These are phyloP conservation scores for Phytophthora rubi DNA, from an alignment of 352 stramenopile species.

Conservation along the genomic window DNA sequence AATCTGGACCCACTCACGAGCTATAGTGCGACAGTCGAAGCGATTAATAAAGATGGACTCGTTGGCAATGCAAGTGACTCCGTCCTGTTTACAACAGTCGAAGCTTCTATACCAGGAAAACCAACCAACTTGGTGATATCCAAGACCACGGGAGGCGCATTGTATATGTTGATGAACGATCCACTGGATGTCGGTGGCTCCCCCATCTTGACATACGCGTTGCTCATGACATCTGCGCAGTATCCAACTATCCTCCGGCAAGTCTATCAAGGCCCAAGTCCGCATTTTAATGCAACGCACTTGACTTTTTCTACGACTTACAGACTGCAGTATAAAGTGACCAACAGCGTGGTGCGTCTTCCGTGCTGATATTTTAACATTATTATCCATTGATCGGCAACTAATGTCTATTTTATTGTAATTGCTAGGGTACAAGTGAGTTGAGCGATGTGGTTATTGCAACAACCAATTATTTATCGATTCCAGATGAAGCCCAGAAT, in stretches of 20 bases:
- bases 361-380: neutral
- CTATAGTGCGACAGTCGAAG: slow-evolving; percentile 44
- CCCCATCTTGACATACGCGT: slow-evolving; percentile 30
- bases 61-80: slow-evolving; percentile 23
- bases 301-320: slow-evolving; percentile 55
- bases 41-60: slow-evolving; percentile 44
- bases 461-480: slow-evolving; percentile 50
- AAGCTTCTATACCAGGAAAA: slow-evolving; percentile 45
- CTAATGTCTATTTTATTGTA: slow-evolving; percentile 1
- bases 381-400: neutral
- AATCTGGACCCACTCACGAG: slow-evolving; percentile 36
- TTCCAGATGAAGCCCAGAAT: slow-evolving; percentile 47
- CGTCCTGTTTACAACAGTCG: slow-evolving; percentile 38
- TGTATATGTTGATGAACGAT: slow-evolving; percentile 45
- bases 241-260: slow-evolving; percentile 49
- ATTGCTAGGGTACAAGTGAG: slow-evolving; percentile 51
- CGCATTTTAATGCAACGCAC: slow-evolving; percentile 32
- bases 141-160: slow-evolving; percentile 45
- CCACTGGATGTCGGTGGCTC: slow-evolving; percentile 50
- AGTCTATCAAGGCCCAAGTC: slow-evolving; percentile 40
- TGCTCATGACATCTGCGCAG: slow-evolving; percentile 43
- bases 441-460: slow-evolving; percentile 41
- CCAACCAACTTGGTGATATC: slow-evolving; percentile 30
- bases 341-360: slow-evolving; percentile 43
- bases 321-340: slow-evolving; percentile 50